phyloP scores from a whole-genome alignment of 2,329 filamentous ascomycete genomes.

The Fusarium burgessii region DNA sequence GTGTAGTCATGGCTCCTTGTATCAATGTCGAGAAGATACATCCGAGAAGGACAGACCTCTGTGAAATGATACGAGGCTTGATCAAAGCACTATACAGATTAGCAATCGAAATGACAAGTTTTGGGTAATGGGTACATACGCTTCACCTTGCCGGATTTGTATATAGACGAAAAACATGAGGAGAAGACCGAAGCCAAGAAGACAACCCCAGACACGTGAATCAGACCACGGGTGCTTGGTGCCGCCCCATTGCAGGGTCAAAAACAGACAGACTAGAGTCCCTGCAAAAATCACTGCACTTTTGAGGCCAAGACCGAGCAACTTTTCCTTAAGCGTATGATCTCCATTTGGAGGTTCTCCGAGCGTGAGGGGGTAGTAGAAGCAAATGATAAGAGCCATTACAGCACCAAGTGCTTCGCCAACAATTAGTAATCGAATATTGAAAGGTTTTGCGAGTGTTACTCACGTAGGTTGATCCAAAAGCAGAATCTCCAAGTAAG shows the following conservation, averaged over 20 bases:
- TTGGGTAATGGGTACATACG: neutral
- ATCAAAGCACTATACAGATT: constrained; percentile 24
- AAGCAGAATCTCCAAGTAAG: constrained; percentile 44
- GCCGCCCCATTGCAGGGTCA: constrained; percentile 45
- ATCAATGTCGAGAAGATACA: constrained; percentile 37
- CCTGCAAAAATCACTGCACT: constrained; percentile 31
- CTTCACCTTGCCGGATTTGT: constrained; percentile 30
- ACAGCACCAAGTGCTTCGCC: constrained; percentile 24
- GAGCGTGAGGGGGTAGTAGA: constrained; percentile 25
- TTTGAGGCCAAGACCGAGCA: constrained; percentile 18
- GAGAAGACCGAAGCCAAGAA: constrained; percentile 37
- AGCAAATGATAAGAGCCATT: constrained; percentile 10
- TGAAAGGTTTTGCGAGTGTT: accelerated
- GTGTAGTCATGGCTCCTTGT: constrained; percentile 39
- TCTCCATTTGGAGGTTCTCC: constrained; percentile 12
- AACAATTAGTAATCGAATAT: neutral
- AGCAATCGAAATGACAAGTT: neutral
- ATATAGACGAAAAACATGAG: constrained; percentile 24
- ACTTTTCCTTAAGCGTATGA: constrained; percentile 7
- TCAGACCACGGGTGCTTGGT: constrained; percentile 40
- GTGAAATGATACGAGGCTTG: constrained; percentile 27
- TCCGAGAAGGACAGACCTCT: constrained; percentile 25
- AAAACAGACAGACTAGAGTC: constrained; percentile 26
- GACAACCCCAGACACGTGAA: constrained; percentile 39
- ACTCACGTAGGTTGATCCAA: constrained; percentile 42